These are phyloP conservation scores for Trichoderma parareesei DNA, from an alignment of 495 filamentous ascomycete species.

Conservation along the genomic window DNA sequence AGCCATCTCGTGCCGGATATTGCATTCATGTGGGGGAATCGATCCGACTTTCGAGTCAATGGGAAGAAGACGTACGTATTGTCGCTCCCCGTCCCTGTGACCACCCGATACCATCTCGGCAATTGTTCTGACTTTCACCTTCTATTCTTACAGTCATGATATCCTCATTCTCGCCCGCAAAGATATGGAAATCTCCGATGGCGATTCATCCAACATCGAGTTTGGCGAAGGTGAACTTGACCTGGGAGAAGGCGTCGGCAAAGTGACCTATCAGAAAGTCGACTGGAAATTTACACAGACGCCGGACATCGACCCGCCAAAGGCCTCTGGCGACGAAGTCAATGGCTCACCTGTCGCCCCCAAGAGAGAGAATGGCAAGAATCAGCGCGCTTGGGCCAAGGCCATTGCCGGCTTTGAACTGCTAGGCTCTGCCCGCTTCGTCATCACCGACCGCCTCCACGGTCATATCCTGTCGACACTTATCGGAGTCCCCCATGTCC, in stretches of 20 bases:
- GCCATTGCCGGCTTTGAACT: conserved; percentile 17
- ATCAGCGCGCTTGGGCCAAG: conserved; percentile 19
- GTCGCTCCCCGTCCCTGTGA: not conserved
- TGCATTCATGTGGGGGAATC: conserved; percentile 20
- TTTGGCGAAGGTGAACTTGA: conserved; percentile 15
- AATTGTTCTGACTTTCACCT: not conserved
- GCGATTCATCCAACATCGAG: conserved; percentile 10
- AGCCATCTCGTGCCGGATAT: conserved; percentile 17
- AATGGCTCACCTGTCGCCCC: not conserved
- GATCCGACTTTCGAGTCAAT: conserved; percentile 17
- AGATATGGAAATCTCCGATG: conserved; percentile 16
- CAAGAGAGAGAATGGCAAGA: conserved; percentile 14
- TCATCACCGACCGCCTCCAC: conserved; percentile 19
- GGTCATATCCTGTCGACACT: conserved; percentile 19
- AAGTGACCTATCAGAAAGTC: conserved; percentile 18
- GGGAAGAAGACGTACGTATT: conserved; percentile 14
- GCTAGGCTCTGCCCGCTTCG: conserved; percentile 15
- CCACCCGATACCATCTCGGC: not conserved
- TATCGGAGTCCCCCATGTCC: conserved; percentile 18
- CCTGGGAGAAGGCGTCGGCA: conserved; percentile 16
- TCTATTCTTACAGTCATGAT: conserved; percentile 7
- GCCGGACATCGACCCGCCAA: conserved; percentile 13
- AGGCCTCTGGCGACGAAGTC: not conserved
- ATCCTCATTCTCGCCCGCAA: conserved; percentile 18
- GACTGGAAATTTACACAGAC: conserved; percentile 17